These are phyloP conservation scores for Candida freyschussii DNA, from an alignment of 1,139 yeast species.

Conservation along the genomic window DNA sequence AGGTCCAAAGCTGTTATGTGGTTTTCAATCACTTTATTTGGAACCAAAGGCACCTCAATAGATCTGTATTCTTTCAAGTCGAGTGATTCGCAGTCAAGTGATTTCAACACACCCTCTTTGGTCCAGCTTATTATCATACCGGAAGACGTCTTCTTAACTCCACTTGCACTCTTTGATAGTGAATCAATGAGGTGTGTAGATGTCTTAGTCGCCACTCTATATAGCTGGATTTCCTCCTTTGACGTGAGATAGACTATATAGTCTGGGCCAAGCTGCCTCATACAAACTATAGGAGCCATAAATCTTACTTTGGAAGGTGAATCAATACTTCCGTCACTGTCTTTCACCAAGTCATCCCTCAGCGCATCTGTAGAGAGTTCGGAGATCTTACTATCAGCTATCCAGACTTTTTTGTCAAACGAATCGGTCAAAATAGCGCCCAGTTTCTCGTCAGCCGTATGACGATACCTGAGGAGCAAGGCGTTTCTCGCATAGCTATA, in stretches of 20 bases:
- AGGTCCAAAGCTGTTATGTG: slow-evolving; percentile 28
- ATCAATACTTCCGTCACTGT: slow-evolving; percentile 18
- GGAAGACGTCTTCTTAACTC: slow-evolving; percentile 32
- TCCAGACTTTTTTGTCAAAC: slow-evolving; percentile 15
- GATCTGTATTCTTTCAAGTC: slow-evolving; percentile 14
- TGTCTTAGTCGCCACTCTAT: slow-evolving; percentile 17
- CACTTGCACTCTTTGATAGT: slow-evolving; percentile 34
- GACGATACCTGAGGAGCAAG: slow-evolving; percentile 14
- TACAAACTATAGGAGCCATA: slow-evolving; percentile 15
- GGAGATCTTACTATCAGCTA: slow-evolving; percentile 14
- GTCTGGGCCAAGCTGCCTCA: slow-evolving; percentile 21
- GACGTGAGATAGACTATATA: slow-evolving; percentile 31
- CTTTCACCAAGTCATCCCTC: slow-evolving; percentile 7
- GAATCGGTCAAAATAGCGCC: slow-evolving; percentile 19
- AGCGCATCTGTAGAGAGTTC: slow-evolving; percentile 6
- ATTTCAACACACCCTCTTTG: slow-evolving; percentile 35
- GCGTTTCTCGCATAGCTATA: slow-evolving; percentile 14
- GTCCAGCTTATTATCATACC: slow-evolving; percentile 38
- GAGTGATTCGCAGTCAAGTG: slow-evolving; percentile 20
- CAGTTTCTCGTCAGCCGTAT: slow-evolving; percentile 8
- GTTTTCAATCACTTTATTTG: slow-evolving; percentile 28
- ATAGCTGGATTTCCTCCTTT: slow-evolving; percentile 32
- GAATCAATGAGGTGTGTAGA: slow-evolving; percentile 31
- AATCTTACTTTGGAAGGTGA: slow-evolving; percentile 25
- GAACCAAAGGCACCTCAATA: slow-evolving; percentile 13